Evolutionary conservation across 371 early-diverging fungal species (phyloP).

Genomic region (Neoconidiobolus thromboides): DNA sequence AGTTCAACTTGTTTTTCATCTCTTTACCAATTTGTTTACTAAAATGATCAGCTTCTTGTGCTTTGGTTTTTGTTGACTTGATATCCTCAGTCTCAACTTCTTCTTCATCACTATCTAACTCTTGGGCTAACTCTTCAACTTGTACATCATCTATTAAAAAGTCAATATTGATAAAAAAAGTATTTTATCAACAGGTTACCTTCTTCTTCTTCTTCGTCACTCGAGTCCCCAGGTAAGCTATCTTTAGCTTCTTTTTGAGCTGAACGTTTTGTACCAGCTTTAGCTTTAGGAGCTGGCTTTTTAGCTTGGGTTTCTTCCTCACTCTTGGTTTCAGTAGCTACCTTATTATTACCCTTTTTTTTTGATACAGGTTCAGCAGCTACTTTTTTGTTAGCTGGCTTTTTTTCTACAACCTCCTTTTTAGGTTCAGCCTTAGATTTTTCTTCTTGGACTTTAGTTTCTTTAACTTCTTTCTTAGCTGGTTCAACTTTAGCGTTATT

Average conservation of each 20-base stretch:
- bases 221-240: no score
- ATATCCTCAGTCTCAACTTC: conserved; percentile 5
- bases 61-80: background rate
- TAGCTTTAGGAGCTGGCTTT: background rate
- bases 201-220: background rate
- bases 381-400: background rate
- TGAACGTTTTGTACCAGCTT: background rate
- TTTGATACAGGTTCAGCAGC: background rate
- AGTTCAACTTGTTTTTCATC: background rate
- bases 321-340: background rate
- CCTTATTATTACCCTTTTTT: background rate
- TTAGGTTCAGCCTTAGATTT: background rate
- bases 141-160: conserved; percentile 7
- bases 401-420: background rate
- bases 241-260: background rate
- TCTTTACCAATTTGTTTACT: conserved; percentile 3
- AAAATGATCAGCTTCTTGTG: background rate
- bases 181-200: background rate
- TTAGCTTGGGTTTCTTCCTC: background rate
- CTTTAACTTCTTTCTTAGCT: background rate
- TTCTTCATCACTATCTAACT: conserved; percentile 4
- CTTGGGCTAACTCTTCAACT: conserved; percentile 7
- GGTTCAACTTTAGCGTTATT: background rate
- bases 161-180: background rate
- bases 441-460: background rate